Evolutionary conservation across 345 rosid genomes (phyloP), one percentile per base, ranked within the genome.

Genomic region (Reutealis trisperma): DNA sequence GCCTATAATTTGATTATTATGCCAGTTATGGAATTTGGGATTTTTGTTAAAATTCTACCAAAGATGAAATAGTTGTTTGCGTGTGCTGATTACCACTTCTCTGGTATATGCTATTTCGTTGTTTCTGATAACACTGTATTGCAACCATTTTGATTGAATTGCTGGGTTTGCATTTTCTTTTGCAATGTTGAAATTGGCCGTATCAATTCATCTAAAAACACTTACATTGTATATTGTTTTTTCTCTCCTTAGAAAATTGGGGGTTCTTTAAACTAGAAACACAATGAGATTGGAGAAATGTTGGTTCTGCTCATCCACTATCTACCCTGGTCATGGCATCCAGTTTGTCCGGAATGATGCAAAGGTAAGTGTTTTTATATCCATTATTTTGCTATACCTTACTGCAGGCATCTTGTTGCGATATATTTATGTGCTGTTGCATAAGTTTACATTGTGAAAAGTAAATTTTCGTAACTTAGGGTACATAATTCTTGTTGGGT

Each of bases 301-400:
- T 80, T 94, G 97, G 97, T 94, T 94, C 83, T 94, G 98, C 80
- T 94, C 98, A 69, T 89, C 98, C 5, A 93, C 94, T 2, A 10
- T 94, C 73, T 93, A 93, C 82, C 98, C 97, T 15, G 97, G 97
- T 13, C 98, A 91, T 61, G 92, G 98, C 41, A 93, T 91, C 41
- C 96, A 93, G 72, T 93, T 90, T 77, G 96, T 93, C 27, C 94
- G 98, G 67, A 93, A 93, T 22, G 94, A 90, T 84, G 96, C 96
- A 2, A 91, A 89, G 93, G 98, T 90, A 83, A 22, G 8, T 51
- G 14, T 76, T 27, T 6, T 51, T 24, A 2, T 6, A 5, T 70
- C 3, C 22, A 42, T 32, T 41, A 5, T 37, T 41, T 2, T 24
- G 34, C 34, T 5, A 3, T 68, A 13, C 5, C 42, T 42, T 67